Conservation (phyloP, 2,329 filamentous ascomycete species). For the Dryadomyces sulphureus region DNA sequence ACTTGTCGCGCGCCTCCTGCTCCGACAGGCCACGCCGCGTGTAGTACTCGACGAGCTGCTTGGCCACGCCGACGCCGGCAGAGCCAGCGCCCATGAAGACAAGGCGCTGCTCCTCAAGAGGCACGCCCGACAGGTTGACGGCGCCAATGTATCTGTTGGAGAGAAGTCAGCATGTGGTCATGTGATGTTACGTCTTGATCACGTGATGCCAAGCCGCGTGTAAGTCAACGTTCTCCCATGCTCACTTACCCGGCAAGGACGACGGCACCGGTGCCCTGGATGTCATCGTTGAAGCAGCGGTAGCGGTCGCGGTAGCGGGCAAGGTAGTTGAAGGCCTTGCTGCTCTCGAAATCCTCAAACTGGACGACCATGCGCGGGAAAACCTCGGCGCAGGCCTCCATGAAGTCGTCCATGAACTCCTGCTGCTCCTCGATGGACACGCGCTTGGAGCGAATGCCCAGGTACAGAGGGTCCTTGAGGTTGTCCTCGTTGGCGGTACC, state of each 20-base stretch:
- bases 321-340: constrained; percentile 79
- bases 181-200: neutral
- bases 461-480: constrained; percentile 62
- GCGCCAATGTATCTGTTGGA: constrained; percentile 45
- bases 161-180: constrained; percentile 36
- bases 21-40: constrained; percentile 82
- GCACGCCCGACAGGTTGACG: constrained; percentile 74
- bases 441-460: constrained; percentile 76
- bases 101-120: constrained; percentile 77
- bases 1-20: constrained; percentile 74
- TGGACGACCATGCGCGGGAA: constrained; percentile 61
- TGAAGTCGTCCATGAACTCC: constrained; percentile 94
- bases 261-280: constrained; percentile 93
- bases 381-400: constrained; percentile 72
- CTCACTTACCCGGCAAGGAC: constrained; percentile 63
- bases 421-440: constrained; percentile 63
- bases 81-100: constrained; percentile 95
- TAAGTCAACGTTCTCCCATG: neutral
- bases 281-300: constrained; percentile 97
- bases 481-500: constrained; percentile 54
- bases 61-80: constrained; percentile 91
- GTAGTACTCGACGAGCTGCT: constrained; percentile 96
- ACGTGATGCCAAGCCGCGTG: constrained; percentile 12
- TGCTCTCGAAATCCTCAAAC: constrained; percentile 95
- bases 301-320: constrained; percentile 78